These are phyloP conservation scores for Phylloporus sp. DNA, from an alignment of 768 basidiomycete species.

Conservation along the genomic window DNA sequence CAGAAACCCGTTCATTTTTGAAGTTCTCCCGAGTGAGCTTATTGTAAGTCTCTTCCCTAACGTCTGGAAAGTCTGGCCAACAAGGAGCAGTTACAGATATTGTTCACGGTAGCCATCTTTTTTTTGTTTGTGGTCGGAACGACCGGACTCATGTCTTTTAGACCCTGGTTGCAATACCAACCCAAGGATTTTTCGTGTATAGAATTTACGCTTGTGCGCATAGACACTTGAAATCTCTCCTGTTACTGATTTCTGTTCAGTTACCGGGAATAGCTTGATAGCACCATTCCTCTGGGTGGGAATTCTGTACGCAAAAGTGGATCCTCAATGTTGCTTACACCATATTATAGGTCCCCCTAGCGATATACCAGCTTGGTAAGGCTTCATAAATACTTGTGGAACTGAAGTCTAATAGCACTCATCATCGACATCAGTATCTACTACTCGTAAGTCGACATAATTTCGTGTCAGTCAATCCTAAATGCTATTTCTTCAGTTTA, in stretches of 20 bases:
- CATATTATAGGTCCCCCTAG: background rate
- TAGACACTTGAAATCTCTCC: background rate
- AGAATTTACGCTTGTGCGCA: slow-evolving; percentile 11
- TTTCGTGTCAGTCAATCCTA: background rate
- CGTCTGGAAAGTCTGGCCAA: background rate
- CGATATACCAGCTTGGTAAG: slow-evolving; percentile 10
- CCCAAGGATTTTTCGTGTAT: slow-evolving; percentile 12
- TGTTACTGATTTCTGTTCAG: slow-evolving; percentile 1
- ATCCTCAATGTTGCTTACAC: background rate
- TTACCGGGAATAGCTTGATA: slow-evolving; percentile 3
- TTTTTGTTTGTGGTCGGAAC: background rate
- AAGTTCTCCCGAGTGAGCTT: slow-evolving; percentile 1
- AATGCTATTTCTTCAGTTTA: slow-evolving; percentile 5
- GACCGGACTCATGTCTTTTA: background rate
- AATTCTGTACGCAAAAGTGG: background rate
- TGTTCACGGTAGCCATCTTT: slow-evolving; percentile 2
- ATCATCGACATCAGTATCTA: background rate
- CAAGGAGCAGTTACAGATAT: slow-evolving; percentile 2
- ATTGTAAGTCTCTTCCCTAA: background rate
- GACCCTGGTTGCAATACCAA: background rate
- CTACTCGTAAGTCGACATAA: background rate
- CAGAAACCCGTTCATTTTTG: background rate
- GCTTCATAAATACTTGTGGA: too few relatives aligned
- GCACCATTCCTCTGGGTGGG: slow-evolving; percentile 12
- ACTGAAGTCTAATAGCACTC: background rate